These are phyloP conservation scores for Remersonia thermophila DNA, from an alignment of 2,329 filamentous ascomycete species.

Conservation along the genomic window DNA sequence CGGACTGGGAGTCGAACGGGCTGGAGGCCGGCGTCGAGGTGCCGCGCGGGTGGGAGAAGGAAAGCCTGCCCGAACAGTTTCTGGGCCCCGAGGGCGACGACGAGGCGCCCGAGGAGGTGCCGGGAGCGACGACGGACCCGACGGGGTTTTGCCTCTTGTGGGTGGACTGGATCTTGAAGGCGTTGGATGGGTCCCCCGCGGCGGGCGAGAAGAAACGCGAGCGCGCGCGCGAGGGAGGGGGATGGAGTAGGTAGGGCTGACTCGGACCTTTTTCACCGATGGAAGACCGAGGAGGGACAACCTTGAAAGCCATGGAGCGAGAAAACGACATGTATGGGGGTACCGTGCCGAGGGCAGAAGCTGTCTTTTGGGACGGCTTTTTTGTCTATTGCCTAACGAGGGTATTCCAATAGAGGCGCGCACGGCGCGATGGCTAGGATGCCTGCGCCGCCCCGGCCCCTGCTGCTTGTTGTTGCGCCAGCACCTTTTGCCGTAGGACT, in stretches of 20 bases:
- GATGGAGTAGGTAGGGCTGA: too few species aligned
- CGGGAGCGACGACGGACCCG: not conserved
- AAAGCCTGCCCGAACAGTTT: slow-evolving; percentile 9
- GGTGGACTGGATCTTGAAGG: slow-evolving; percentile 9
- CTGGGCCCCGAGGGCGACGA: slow-evolving; percentile 1
- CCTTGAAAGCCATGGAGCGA: too few species aligned
- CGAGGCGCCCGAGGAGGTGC: not conserved
- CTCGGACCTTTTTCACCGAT: too few species aligned
- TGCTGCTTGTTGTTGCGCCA: slow-evolving; percentile 14
- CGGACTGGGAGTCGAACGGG: slow-evolving; percentile 20
- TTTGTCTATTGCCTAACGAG: too few species aligned
- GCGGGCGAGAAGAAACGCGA: not conserved
- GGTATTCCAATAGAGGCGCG: too few species aligned
- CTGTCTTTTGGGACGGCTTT: too few species aligned
- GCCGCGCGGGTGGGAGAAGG: slow-evolving; percentile 12
- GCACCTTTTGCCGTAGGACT: slow-evolving; percentile 29
- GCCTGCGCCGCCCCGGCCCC: slow-evolving; percentile 10
- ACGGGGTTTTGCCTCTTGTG: slow-evolving; percentile 9
- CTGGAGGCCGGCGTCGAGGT: slow-evolving; percentile 3
- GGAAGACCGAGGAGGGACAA: too few species aligned
- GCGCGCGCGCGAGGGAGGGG: too few species aligned
- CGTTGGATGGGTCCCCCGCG: slow-evolving; percentile 5
- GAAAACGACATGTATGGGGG: too few species aligned
- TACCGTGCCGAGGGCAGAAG: too few species aligned
- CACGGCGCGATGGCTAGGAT: too few species aligned